phyloP scores from a whole-genome alignment of 192 early-diverging fungal species.

The Phycomyces nitens region DNA sequence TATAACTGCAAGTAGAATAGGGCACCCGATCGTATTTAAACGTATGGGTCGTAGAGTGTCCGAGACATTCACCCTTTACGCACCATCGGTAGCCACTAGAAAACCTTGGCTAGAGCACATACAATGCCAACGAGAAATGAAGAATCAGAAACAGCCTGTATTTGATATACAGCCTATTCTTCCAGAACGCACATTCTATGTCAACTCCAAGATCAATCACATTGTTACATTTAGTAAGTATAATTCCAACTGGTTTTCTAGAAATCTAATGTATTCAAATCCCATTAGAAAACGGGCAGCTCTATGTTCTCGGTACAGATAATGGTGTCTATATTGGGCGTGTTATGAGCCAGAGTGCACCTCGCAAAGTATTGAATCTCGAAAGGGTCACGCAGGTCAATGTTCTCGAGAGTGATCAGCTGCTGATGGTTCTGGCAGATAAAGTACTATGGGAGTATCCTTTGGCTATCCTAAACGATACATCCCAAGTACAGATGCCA shows the following conservation, averaged over 20 bases:
- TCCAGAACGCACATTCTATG: slow-evolving; percentile 39
- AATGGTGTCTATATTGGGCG: slow-evolving; percentile 65
- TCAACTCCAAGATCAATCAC: slow-evolving; percentile 53
- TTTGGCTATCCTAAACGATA: slow-evolving; percentile 30
- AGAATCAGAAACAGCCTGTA: neutral
- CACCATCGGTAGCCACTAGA: slow-evolving; percentile 64
- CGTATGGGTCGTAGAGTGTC: slow-evolving; percentile 65
- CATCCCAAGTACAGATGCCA: slow-evolving; percentile 10
- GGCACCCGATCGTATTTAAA: slow-evolving; percentile 67
- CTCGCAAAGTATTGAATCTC: slow-evolving; percentile 54
- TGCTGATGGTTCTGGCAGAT: slow-evolving; percentile 84
- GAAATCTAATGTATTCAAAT: neutral
- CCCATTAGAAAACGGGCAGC: slow-evolving; percentile 42
- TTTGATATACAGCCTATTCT: neutral
- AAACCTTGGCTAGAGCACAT: slow-evolving; percentile 83
- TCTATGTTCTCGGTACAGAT: slow-evolving; percentile 77
- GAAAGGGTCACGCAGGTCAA: slow-evolving; percentile 82
- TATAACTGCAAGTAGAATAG: slow-evolving; percentile 47
- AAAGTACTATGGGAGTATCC: slow-evolving; percentile 53
- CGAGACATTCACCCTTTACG: slow-evolving; percentile 61
- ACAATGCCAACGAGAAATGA: slow-evolving; percentile 47
- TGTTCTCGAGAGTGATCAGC: slow-evolving; percentile 73
- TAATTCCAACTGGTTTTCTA: neutral
- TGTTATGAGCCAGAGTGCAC: neutral
- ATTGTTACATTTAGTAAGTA: slow-evolving; percentile 39